Conservation (phyloP, 495 filamentous ascomycete genomes). For the Hypoxylon lenormandii region DNA sequence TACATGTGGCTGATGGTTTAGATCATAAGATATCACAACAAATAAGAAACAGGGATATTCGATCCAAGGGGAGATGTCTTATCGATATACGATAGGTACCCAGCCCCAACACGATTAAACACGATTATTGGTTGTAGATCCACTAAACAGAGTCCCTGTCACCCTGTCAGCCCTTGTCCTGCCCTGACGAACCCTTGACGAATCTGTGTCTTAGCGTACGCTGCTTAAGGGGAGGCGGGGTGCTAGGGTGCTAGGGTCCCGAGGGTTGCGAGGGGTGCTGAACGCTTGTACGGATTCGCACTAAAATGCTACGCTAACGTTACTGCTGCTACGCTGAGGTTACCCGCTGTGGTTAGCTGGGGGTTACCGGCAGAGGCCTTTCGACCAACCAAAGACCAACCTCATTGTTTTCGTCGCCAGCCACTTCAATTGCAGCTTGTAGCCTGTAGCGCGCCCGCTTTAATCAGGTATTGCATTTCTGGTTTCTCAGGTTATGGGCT, state of each 20-base stretch:
- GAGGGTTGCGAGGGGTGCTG: no score
- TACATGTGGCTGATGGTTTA: slow-evolving; percentile 1
- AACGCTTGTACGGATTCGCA: no score
- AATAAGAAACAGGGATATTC: slow-evolving; percentile 16
- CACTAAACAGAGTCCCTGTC: slow-evolving; percentile 49
- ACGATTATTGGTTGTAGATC: slow-evolving; percentile 28
- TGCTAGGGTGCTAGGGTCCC: slow-evolving; percentile 14
- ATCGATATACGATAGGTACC: slow-evolving; percentile 22
- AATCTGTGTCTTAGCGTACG: slow-evolving; percentile 8
- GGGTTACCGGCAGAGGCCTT: slow-evolving; percentile 12
- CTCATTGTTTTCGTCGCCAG: slow-evolving; percentile 49
- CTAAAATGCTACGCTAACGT: not conserved
- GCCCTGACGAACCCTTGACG: not conserved
- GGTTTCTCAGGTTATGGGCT: not conserved
- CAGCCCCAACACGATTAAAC: slow-evolving; percentile 4
- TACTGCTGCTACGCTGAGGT: slow-evolving; percentile 1
- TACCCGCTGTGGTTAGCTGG: not conserved
- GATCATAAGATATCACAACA: slow-evolving; percentile 4
- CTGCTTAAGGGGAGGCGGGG: slow-evolving; percentile 37
- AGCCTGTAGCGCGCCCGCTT: slow-evolving; percentile 23
- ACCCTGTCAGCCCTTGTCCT: slow-evolving; percentile 8
- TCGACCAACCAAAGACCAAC: slow-evolving; percentile 45
- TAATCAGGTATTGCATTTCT: slow-evolving; percentile 22
- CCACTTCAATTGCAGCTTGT: slow-evolving; percentile 40
- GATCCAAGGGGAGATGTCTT: slow-evolving; percentile 14